Evolutionary conservation across 495 filamentous ascomycete species (phyloP).

Genomic region (Staphylotrichum tortipilum): DNA sequence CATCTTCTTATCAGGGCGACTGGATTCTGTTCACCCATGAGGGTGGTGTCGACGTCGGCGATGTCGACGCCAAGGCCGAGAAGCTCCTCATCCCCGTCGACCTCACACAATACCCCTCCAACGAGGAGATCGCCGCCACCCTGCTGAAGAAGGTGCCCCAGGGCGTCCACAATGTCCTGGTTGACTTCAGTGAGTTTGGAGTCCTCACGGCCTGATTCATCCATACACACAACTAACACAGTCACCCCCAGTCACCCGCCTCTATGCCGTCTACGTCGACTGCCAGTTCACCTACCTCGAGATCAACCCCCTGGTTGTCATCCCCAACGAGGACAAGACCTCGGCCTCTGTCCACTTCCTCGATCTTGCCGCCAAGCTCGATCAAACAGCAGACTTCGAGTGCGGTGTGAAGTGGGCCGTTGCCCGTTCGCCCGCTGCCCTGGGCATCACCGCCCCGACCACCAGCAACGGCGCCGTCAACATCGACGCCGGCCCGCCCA

Average conservation of each 20-base stretch:
- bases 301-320: conserved; percentile 98
- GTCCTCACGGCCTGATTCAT: conserved; percentile 40
- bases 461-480: conserved; percentile 64
- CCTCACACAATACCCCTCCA: conserved; percentile 88
- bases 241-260: conserved; percentile 38
- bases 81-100: conserved; percentile 97
- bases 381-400: conserved; percentile 99
- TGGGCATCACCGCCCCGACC: conserved; percentile 60
- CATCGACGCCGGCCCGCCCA: conserved; percentile 93
- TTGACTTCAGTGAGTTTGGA: conserved; percentile 67
- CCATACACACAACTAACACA: too few species aligned
- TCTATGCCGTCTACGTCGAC: conserved; percentile 98
- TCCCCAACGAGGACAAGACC: conserved; percentile 85
- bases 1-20: conserved; percentile 62
- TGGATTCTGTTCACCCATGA: conserved; percentile 99
- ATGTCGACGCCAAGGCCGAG: conserved; percentile 98
- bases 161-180: conserved; percentile 93
- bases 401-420: conserved; percentile 98
- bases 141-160: conserved; percentile 89
- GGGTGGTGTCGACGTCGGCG: conserved; percentile 98
- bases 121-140: conserved; percentile 76
- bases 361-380: conserved; percentile 95
- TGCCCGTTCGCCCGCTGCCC: conserved; percentile 76
- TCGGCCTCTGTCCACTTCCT: conserved; percentile 96
- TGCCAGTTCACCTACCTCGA: conserved; percentile 99